These are phyloP conservation scores for Cyanophora paradoxa DNA, from an alignment of 78 protist genomes.

Conservation along the genomic window DNA sequence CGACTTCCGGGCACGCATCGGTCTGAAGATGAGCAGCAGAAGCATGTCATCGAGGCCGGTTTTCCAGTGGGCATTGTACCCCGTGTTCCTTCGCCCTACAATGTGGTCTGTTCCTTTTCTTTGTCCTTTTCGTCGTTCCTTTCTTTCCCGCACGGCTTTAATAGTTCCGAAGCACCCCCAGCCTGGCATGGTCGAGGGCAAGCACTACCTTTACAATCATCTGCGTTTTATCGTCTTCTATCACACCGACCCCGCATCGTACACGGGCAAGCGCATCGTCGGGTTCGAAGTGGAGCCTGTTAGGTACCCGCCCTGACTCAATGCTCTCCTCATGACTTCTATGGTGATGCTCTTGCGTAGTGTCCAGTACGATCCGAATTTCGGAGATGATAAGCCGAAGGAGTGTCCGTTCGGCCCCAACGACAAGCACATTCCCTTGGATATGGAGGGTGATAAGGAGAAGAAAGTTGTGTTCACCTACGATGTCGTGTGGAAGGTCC, in stretches of 20 bases:
- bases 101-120: neutral
- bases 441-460: neutral
- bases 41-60: too few relatives aligned
- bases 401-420: neutral
- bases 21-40: too few relatives aligned
- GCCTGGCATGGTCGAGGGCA: too few relatives aligned
- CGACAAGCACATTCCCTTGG: neutral
- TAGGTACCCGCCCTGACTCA: neutral
- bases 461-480: slow-evolving; percentile 64
- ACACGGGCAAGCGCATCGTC: neutral
- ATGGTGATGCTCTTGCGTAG: too few relatives aligned
- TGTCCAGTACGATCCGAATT: neutral
- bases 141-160: too few relatives aligned
- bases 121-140: neutral
- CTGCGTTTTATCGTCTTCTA: slow-evolving; percentile 26
- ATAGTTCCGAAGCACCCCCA: too few relatives aligned
- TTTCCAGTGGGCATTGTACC: too few relatives aligned
- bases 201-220: slow-evolving; percentile 40
- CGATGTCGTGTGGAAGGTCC: slow-evolving; percentile 54
- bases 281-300: slow-evolving; percentile 1
- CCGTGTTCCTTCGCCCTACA: too few relatives aligned
- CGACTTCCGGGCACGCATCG: too few relatives aligned
- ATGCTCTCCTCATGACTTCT: too few relatives aligned
- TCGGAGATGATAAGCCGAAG: neutral
- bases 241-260: slow-evolving; percentile 4